These are phyloP conservation scores for Curvularia lunata DNA, from an alignment of 2,329 filamentous ascomycete species.

Conservation along the genomic window DNA sequence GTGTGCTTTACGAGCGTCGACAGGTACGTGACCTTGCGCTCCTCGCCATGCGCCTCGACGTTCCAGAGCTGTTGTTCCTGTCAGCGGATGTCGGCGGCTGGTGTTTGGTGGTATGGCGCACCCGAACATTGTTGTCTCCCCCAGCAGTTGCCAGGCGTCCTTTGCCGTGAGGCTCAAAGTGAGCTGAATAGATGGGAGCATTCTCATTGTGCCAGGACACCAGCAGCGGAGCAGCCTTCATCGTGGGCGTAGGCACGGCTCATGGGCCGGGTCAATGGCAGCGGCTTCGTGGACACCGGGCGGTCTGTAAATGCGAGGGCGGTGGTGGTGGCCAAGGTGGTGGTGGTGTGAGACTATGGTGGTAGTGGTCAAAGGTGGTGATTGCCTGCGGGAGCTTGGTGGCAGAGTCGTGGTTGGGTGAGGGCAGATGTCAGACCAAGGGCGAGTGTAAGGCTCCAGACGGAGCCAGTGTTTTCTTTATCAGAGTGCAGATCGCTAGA, in stretches of 20 bases:
- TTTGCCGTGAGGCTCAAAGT: conserved; percentile 93
- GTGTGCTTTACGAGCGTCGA: conserved; percentile 92
- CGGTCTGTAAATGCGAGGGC: background rate
- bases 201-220: conserved; percentile 99
- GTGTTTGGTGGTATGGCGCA: conserved; percentile 55
- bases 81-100: conserved; percentile 42
- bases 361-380: background rate
- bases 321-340: background rate
- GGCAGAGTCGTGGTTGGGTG: background rate
- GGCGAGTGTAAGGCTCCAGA: background rate
- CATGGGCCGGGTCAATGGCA: conserved; percentile 21
- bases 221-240: conserved; percentile 96
- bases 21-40: conserved; percentile 88
- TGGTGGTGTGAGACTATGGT: background rate
- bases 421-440: background rate
- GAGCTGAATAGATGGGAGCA: conserved; percentile 93
- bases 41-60: conserved; percentile 82
- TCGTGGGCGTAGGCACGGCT: conserved; percentile 51
- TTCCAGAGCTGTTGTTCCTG: conserved; percentile 76
- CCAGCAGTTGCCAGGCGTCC: conserved; percentile 91
- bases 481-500: conserved; percentile 9
- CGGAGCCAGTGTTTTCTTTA: conserved; percentile 5
- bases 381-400: conserved; percentile 13
- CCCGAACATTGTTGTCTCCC: conserved; percentile 94
- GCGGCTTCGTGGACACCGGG: background rate